phyloP scores from a whole-genome alignment of 345 rosid genomes.

The Linum trigynum region DNA sequence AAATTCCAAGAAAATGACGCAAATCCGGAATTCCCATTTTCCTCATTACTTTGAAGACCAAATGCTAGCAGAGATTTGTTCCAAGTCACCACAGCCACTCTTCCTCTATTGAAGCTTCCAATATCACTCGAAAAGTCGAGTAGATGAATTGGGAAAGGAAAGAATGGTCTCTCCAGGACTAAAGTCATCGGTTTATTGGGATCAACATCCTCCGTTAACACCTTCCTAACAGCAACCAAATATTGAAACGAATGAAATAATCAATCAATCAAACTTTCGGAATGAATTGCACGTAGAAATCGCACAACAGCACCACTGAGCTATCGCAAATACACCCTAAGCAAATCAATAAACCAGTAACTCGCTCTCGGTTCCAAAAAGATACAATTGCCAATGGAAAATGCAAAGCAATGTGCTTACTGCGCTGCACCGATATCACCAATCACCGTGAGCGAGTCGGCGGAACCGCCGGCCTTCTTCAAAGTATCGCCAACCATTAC shows the following conservation, averaged over 20 bases:
- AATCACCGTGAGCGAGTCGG: slow-evolving; percentile 41
- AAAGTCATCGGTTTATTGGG: slow-evolving; percentile 42
- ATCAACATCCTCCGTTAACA: slow-evolving; percentile 42
- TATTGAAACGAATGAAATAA: slow-evolving; percentile 17
- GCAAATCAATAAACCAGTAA: background rate
- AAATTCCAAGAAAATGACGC: slow-evolving; percentile 69
- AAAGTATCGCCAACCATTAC: slow-evolving; percentile 83
- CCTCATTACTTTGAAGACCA: slow-evolving; percentile 34
- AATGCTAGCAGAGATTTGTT: slow-evolving; percentile 45
- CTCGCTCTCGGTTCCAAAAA: background rate
- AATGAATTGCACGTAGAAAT: background rate
- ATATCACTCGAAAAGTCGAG: slow-evolving; percentile 38
- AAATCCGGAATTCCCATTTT: slow-evolving; percentile 66
- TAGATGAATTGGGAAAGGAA: slow-evolving; percentile 70
- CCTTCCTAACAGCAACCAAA: slow-evolving; percentile 46
- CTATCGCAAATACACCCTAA: background rate
- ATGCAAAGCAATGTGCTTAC: slow-evolving; percentile 31
- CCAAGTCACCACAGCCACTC: slow-evolving; percentile 65
- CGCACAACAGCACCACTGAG: background rate
- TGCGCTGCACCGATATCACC: slow-evolving; percentile 50
- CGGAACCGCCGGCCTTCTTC: slow-evolving; percentile 55
- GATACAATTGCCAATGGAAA: background rate
- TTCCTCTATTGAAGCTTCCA: slow-evolving; percentile 70
- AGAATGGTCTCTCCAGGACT: slow-evolving; percentile 75
- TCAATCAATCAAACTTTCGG: background rate